Conservation (phyloP, 1,139 yeast genomes). For the Debaryomyces udenii region DNA sequence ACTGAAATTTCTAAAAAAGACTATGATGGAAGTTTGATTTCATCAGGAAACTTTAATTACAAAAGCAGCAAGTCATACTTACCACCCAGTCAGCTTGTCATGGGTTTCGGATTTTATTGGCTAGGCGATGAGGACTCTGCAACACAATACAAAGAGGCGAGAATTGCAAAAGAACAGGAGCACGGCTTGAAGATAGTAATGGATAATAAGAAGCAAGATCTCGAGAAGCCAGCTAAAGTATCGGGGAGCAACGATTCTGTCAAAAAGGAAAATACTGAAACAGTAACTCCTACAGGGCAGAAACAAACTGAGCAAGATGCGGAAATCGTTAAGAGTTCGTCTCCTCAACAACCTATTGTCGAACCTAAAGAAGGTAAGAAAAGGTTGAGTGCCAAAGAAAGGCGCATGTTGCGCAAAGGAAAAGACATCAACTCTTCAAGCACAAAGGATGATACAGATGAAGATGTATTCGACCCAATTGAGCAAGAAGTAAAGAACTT, state of each 20-base stretch:
- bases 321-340: conserved; percentile 9
- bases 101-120: conserved; percentile 90
- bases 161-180: conserved; percentile 46
- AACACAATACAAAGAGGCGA: conserved; percentile 38
- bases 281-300: conserved; percentile 14
- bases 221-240: conserved; percentile 23
- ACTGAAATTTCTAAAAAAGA: conserved; percentile 68
- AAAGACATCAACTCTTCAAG: conserved; percentile 7
- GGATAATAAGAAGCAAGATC: conserved; percentile 39
- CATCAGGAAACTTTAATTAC: conserved; percentile 64
- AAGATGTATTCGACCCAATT: conserved; percentile 18
- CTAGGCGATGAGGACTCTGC: conserved; percentile 60
- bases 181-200: conserved; percentile 47
- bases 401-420: conserved; percentile 11
- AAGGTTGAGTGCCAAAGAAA: conserved; percentile 14
- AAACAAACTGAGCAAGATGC: conserved; percentile 17
- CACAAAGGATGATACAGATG: conserved; percentile 11
- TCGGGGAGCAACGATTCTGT: conserved; percentile 5
- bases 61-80: conserved; percentile 61
- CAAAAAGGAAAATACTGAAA: conserved; percentile 16
- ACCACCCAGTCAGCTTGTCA: conserved; percentile 82
- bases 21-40: conserved; percentile 62
- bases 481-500: conserved; percentile 16
- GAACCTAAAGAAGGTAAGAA: conserved; percentile 10
- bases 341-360: conserved; percentile 5